Evolutionary conservation across 106 monocot genomes (phyloP), one percentile per base, ranked within the genome.

Genomic region (Chionographis japonica): DNA sequence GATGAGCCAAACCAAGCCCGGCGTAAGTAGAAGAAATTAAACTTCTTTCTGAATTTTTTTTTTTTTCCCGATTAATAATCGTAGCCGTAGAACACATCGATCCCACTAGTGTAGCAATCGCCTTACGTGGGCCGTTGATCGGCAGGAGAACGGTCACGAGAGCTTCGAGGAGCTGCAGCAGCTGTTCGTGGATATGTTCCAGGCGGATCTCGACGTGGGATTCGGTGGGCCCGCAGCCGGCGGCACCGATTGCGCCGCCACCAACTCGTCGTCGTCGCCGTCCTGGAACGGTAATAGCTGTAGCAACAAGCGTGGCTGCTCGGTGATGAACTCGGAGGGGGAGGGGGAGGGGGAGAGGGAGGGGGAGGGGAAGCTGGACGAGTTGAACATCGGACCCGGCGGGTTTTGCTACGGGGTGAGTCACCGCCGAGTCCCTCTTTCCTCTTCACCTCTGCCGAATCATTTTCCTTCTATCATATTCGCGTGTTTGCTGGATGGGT

Each of bases 111-210:
- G 3, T 52, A 15, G 9, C 13, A 18, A 19, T 36, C 56, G 37
- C n/a, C 14, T 56, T 56, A 12, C 3, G 20, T 50, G 8, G 49
- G 15, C 50, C 16, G 9, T 16, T 39, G 17, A 42, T 36, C 58
- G 6, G 56, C 63, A 86, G 82, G 69, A 69, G 18, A 72, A 68
- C 35, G 60, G 65, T 50, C 69, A 76, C 35, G 83, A 88, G 68
- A 90, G 75, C 68, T 88, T 95, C 46, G 86, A 95, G 72, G 88
- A 95, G 11, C 72, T 95, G 57, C 90, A 95, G 77, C 76, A 76
- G 54, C 18, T 95, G 69, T 95, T 95, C 63, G 76, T 81, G 51
- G 91, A 91, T 11, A 83, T 91, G 90, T 88, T 95, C 73, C 75
- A 90, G 35, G 73, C 52, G 2, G 90, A 94, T 52, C 55, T 78